Evolutionary conservation across 768 basidiomycete species (phyloP), one percentile per base, ranked within the genome.

Genomic region (Podaxis carcinomalis): DNA sequence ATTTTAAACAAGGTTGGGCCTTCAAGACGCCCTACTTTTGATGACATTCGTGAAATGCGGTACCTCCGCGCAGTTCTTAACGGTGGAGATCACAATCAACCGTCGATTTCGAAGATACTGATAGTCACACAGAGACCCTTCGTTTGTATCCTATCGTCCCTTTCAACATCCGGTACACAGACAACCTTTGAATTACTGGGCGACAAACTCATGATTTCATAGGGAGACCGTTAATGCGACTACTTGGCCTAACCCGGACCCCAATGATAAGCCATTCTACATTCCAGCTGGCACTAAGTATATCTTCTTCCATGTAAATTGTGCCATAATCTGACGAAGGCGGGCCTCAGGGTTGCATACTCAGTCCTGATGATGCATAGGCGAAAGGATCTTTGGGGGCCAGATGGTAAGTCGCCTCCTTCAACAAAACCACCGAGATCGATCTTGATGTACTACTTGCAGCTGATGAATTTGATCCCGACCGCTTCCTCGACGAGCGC

Each of bases 381-480:
- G 39, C 77, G 86, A 52, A 80, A 75, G 51, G 85, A 86, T 57
- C 78, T 87, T 1, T 90, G 88, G 88, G 88, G 88, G 5, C 86
- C 87, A 7, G 88, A 88, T 68, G 86, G 86, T 85, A 68, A 21
- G 69, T 58, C 23, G 5, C n/a, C 25, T 52, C 59, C 57, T 5
- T 44, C 6, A 5, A 49, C 11, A 49, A n/a, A 5, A 13, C 42
- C 52, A 51, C 51, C 0, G 23, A 2, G 10, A 28, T 7, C 59
- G 9, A 58, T 61, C 25, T 53, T 51, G 19, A 21, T 27, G 21
- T 13, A 35, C 11, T 39, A 11, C 23, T 35, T 13, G 44, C 62
- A 87, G 87, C 87, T 3, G 76, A 83, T 51, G 79, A 83, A 67
- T 89, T 89, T 58, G 88, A 90, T 66, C 88, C 88, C 0, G 86